A percentile compares a stretch with the other conserved stretches of the same genome.
Conservation (phyloP, 2,329 filamentous ascomycete species). For the Cercospora berteroae region DNA sequence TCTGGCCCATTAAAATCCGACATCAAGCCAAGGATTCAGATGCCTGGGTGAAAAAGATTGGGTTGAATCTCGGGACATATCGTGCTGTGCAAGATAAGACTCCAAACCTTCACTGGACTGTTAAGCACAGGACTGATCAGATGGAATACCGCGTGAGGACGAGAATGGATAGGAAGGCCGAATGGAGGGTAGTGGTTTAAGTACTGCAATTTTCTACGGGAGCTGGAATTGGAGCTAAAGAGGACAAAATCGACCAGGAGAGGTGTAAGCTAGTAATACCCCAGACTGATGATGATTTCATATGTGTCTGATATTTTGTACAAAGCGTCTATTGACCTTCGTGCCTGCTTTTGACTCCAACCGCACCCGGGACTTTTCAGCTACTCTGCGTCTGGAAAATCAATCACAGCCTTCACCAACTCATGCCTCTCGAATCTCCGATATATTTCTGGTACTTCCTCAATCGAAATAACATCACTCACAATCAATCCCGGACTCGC, state of each 20-base stretch:
- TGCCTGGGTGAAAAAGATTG: conserved; percentile 41
- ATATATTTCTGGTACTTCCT: conserved; percentile 17
- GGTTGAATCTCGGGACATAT: conserved; percentile 42
- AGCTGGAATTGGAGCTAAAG: background rate
- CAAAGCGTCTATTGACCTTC: background rate
- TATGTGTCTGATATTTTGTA: background rate
- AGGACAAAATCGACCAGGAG: background rate
- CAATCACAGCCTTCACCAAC: background rate
- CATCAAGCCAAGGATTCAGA: conserved; percentile 36
- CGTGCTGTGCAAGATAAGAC: conserved; percentile 39
- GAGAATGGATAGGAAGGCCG: conserved; percentile 32
- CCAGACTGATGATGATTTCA: background rate
- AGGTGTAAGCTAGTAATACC: background rate
- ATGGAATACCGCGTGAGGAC: conserved; percentile 39
- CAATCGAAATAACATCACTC: conserved; percentile 13
- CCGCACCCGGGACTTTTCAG: background rate
- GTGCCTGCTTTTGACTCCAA: background rate
- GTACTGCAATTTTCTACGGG: background rate
- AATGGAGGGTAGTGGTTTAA: conserved; percentile 32
- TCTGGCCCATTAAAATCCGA: conserved; percentile 45
- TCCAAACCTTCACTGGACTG: conserved; percentile 49
- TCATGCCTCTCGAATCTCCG: background rate
- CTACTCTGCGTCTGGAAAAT: background rate
- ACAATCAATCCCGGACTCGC: conserved; percentile 14
- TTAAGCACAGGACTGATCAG: conserved; percentile 39